These are phyloP conservation scores for Mycena maculata DNA, from an alignment of 768 basidiomycete genomes.

Conservation along the genomic window DNA sequence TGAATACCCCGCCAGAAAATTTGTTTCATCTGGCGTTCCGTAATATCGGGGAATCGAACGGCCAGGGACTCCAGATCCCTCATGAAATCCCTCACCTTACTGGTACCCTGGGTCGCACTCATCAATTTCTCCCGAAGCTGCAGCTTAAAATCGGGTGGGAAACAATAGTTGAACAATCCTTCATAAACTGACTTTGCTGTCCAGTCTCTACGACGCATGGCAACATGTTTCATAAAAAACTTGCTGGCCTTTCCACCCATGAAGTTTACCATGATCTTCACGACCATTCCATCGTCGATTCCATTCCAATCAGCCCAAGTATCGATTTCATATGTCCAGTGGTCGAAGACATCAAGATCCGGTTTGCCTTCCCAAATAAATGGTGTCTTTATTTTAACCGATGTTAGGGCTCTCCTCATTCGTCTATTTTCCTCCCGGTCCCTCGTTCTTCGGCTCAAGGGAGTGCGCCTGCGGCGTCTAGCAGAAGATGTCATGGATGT, in stretches of 20 bases:
- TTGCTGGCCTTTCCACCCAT: constrained; percentile 35
- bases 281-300: constrained; percentile 8
- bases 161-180: constrained; percentile 17
- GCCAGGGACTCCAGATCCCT: constrained; percentile 38
- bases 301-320: constrained; percentile 30
- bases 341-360: constrained; percentile 34
- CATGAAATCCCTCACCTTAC: constrained; percentile 35
- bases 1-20: constrained; percentile 41
- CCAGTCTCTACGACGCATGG: constrained; percentile 24
- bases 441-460: not conserved
- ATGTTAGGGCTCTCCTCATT: constrained; percentile 15
- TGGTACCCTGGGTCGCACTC: constrained; percentile 18
- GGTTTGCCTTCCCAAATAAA: constrained; percentile 30
- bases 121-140: constrained; percentile 33
- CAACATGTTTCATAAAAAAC: constrained; percentile 38
- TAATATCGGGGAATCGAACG: constrained; percentile 34
- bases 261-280: constrained; percentile 34
- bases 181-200: constrained; percentile 3
- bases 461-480: not conserved
- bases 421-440: not conserved
- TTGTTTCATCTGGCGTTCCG: constrained; percentile 33
- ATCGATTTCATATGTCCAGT: constrained; percentile 29
- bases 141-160: constrained; percentile 24
- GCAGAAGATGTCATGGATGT: not conserved
- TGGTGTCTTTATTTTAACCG: constrained; percentile 29